These are phyloP conservation scores for Saccharomycopsis oosterbeekiorum DNA, from an alignment of 805 yeast genomes.

Conservation along the genomic window DNA sequence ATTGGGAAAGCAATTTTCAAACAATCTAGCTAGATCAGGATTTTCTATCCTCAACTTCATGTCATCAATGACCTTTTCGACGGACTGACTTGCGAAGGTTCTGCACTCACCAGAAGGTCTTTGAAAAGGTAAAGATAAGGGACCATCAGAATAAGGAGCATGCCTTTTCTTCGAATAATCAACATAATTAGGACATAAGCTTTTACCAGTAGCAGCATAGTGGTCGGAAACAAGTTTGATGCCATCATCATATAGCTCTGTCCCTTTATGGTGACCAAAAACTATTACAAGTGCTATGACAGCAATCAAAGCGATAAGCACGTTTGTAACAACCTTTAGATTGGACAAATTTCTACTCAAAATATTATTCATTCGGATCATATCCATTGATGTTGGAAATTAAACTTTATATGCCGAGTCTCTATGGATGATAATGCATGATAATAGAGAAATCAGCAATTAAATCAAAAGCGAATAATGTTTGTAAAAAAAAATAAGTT, in stretches of 20 bases:
- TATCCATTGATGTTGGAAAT: too few species aligned
- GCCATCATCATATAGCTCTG: background rate
- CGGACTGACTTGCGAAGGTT: slow-evolving; percentile 53
- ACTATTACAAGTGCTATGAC: background rate
- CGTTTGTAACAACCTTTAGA: too few species aligned
- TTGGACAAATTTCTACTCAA: too few species aligned
- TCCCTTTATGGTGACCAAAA: background rate
- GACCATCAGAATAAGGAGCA: slow-evolving; percentile 49
- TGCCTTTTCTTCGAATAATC: slow-evolving; percentile 48
- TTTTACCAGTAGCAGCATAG: background rate
- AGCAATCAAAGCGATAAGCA: background rate
- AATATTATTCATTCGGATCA: too few species aligned
- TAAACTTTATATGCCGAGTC: too few species aligned
- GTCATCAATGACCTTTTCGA: slow-evolving; percentile 51
- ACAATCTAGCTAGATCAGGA: slow-evolving; percentile 59
- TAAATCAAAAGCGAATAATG: too few species aligned
- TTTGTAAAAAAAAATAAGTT: too few species aligned
- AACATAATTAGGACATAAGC: slow-evolving; percentile 50
- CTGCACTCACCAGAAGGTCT: slow-evolving; percentile 67
- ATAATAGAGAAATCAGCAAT: too few species aligned
- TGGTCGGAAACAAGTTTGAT: background rate
- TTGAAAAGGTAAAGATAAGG: slow-evolving; percentile 54
- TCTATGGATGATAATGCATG: too few species aligned
- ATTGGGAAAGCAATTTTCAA: slow-evolving; percentile 80
- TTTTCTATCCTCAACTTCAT: slow-evolving; percentile 41